Base-by-base conservation (phyloP, 116 monocot genomes). In the Posidonia oceanica region DNA sequence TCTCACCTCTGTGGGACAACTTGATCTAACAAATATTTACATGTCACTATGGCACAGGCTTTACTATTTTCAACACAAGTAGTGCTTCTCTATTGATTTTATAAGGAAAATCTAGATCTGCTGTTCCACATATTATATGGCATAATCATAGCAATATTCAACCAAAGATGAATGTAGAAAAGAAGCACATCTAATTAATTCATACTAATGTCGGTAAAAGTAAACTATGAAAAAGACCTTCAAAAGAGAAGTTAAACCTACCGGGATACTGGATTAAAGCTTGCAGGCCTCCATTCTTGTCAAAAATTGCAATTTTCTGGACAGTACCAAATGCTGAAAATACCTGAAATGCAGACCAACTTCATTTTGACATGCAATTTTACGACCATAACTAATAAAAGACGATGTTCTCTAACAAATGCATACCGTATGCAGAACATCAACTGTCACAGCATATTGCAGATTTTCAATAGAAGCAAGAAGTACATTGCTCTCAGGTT, bases 401-500 rank as follows among this genome's bases (percentile, higher is more conserved):
- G 54, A 29, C 15, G 16, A 54, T 53, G 53, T 29, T 68, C 41
- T 14, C 4, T 14, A 39, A 40, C 14, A 37, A 60, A 14, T 14
- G 11, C 80, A 69, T 80, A 95, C 94, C 18, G 85, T 85, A 67
- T 91, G 91, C 69, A 97, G 83, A 64, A 97, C 85, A 80, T 97
- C 92, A 73, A 91, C 83, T 23, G 96, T 97, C 18, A 97, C 96
- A 76, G 80, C 85, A 89, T 97, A 97, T 73, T 87, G 87, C 85
- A 85, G 78, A 79, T 97, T 97, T 62, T 87, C 96, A 37, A 89
- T 87, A 8, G 91, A 91, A 40, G 92, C 89, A 48, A 97, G 81
- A 75, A 97, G 96, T n/a, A 97, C 92, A 79, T 97, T 97, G 67
- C 96, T 89, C 78, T 91, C 92, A 8, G 89, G 77, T 63, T 96